A percentile compares a stretch with the other conserved stretches of the same genome.
Conservation (phyloP, 202 grass and related monocot species). For the Zoysia matrella region DNA sequence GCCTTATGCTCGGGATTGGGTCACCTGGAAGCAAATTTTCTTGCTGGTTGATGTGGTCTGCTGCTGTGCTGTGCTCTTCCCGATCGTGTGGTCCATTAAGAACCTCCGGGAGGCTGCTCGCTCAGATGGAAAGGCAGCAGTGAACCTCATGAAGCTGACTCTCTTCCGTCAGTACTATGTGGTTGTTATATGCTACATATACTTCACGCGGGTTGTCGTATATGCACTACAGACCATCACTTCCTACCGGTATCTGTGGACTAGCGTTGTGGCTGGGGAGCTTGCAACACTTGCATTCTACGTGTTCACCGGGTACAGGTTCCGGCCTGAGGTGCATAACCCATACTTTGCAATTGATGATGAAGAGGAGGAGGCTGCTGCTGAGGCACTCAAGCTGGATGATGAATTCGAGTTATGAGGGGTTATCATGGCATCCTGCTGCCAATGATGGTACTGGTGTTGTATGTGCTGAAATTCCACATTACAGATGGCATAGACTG, state of each 20-base stretch:
- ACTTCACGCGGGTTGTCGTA: constrained; percentile 90
- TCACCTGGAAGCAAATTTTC: too few species aligned
- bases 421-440: constrained; percentile 18
- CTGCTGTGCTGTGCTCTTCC: constrained; percentile 59
- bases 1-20: too few species aligned
- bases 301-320: constrained; percentile 78
- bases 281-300: constrained; percentile 54
- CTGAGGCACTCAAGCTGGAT: constrained; percentile 52
- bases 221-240: constrained; percentile 91
- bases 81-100: constrained; percentile 97
- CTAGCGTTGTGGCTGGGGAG: constrained; percentile 65
- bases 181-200: constrained; percentile 17
- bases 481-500: constrained; percentile 55
- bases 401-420: constrained; percentile 71
- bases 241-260: constrained; percentile 87
- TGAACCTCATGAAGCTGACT: constrained; percentile 96
- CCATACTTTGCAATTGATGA: constrained; percentile 85
- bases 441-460: constrained; percentile 28
- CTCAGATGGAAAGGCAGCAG: constrained; percentile 78
- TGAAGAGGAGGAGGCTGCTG: constrained; percentile 85
- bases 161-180: constrained; percentile 97
- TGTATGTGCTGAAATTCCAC: constrained; percentile 42
- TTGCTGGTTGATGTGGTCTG: too few species aligned
- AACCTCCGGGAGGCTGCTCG: constrained; percentile 92
- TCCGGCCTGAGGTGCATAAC: constrained; percentile 86